Conservation (phyloP, 176 grass and related monocot species). For the Cymbopogon citratus region DNA sequence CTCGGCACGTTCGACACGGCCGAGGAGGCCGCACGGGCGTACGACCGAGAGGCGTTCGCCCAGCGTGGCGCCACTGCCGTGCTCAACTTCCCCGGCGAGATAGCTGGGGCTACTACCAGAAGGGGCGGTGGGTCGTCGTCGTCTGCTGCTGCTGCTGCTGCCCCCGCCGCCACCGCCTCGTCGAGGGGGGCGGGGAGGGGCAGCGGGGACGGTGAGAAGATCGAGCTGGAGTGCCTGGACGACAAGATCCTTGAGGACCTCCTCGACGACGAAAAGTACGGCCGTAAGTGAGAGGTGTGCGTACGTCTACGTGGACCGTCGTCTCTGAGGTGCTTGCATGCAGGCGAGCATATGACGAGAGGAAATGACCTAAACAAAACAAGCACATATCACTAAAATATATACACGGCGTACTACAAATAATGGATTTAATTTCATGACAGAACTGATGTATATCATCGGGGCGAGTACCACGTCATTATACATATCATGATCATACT, state of each 20-base stretch:
- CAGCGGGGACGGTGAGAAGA: constrained; percentile 11
- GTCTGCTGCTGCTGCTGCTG: background rate
- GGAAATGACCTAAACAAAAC: background rate
- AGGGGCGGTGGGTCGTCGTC: background rate
- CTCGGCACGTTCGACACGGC: constrained; percentile 72
- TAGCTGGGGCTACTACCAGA: background rate
- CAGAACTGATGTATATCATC: background rate
- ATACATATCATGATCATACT: background rate
- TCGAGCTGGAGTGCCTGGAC: constrained; percentile 59
- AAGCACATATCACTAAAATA: no score
- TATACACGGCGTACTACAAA: background rate
- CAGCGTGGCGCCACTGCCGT: constrained; percentile 41
- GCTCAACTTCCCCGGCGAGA: constrained; percentile 55
- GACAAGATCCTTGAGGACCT: constrained; percentile 55
- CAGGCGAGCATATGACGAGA: background rate
- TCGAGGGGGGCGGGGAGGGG: background rate
- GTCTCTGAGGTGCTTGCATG: background rate
- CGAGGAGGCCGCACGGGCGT: constrained; percentile 57
- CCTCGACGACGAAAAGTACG: constrained; percentile 30
- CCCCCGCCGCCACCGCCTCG: constrained; percentile 13
- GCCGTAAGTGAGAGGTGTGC: constrained; percentile 21
- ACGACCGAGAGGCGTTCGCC: constrained; percentile 49
- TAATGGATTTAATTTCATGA: background rate
- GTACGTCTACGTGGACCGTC: background rate
- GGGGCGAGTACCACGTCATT: background rate